Conservation (phyloP, 2,329 filamentous ascomycete genomes). For the Aspergillus niger region DNA sequence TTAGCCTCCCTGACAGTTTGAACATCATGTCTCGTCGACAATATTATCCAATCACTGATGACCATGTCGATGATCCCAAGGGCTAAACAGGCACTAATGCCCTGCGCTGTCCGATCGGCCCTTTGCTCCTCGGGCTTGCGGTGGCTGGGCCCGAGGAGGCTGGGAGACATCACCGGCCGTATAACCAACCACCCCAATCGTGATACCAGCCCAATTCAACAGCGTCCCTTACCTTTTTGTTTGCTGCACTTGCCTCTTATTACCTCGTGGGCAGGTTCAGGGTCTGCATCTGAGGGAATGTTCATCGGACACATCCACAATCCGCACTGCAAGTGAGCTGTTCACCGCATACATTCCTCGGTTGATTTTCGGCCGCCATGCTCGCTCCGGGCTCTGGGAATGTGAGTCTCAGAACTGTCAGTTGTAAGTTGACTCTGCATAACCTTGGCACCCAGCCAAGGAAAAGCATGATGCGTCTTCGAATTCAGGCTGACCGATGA, state of each 20-base stretch:
- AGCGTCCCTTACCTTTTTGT: slow-evolving; percentile 7
- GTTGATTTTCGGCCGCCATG: slow-evolving; percentile 28
- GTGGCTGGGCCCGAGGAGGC: slow-evolving; percentile 20
- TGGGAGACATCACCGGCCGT: slow-evolving; percentile 9
- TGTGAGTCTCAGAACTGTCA: slow-evolving; percentile 41
- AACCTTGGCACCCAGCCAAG: background rate
- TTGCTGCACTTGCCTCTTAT: slow-evolving; percentile 5
- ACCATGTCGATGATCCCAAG: slow-evolving; percentile 13
- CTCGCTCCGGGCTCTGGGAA: slow-evolving; percentile 24
- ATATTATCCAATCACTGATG: slow-evolving; percentile 10
- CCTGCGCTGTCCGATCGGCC: background rate
- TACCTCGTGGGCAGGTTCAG: slow-evolving; percentile 7
- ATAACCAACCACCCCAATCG: slow-evolving; percentile 9
- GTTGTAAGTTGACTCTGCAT: slow-evolving; percentile 32
- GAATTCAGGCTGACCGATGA: slow-evolving; percentile 2
- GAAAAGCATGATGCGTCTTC: background rate
- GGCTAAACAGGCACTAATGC: background rate
- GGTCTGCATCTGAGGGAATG: slow-evolving; percentile 20
- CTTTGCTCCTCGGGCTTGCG: slow-evolving; percentile 3
- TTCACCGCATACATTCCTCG: slow-evolving; percentile 22
- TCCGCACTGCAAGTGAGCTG: slow-evolving; percentile 20
- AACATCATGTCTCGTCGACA: background rate
- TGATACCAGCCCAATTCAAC: slow-evolving; percentile 19
- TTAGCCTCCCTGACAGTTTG: background rate
- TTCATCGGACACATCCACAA: slow-evolving; percentile 12